Conservation (phyloP, 257 asterid genomes). For the Przewalskia tangutica region DNA sequence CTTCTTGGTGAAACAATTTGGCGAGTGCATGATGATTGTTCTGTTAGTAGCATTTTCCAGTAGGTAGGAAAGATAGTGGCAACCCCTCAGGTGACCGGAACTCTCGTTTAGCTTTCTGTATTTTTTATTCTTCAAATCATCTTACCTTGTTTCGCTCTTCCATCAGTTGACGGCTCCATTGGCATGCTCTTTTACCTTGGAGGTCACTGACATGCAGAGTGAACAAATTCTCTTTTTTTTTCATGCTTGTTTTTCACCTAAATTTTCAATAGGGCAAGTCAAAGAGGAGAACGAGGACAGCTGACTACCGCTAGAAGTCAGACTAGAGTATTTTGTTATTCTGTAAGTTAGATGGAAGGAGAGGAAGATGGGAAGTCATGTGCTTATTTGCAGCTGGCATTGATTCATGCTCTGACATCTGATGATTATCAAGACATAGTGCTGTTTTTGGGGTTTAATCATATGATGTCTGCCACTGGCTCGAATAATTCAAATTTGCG, state of each 20-base stretch:
- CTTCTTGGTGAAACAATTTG: constrained; percentile 92
- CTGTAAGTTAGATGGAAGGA: not conserved
- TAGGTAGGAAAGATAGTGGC: constrained; percentile 14
- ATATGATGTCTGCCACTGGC: too few species aligned
- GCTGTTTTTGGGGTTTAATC: not conserved
- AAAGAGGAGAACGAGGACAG: too few species aligned
- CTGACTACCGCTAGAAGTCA: too few species aligned
- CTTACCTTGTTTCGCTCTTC: not conserved
- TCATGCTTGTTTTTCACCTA: not conserved
- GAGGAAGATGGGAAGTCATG: not conserved
- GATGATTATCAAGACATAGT: not conserved
- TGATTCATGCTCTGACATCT: not conserved
- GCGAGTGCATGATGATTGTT: constrained; percentile 91
- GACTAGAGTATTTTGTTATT: not conserved
- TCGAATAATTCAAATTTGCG: too few species aligned
- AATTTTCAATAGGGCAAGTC: too few species aligned
- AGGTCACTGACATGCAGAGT: not conserved
- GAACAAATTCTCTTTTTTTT: not conserved
- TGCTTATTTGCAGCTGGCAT: not conserved
- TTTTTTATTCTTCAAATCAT: not conserved
- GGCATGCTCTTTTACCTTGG: not conserved
- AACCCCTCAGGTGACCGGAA: not conserved
- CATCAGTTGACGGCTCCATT: not conserved
- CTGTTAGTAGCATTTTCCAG: constrained; percentile 92
- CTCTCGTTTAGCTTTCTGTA: not conserved